These are phyloP conservation scores for Ogataea ganodermae DNA, from an alignment of 805 yeast genomes.

Conservation along the genomic window DNA sequence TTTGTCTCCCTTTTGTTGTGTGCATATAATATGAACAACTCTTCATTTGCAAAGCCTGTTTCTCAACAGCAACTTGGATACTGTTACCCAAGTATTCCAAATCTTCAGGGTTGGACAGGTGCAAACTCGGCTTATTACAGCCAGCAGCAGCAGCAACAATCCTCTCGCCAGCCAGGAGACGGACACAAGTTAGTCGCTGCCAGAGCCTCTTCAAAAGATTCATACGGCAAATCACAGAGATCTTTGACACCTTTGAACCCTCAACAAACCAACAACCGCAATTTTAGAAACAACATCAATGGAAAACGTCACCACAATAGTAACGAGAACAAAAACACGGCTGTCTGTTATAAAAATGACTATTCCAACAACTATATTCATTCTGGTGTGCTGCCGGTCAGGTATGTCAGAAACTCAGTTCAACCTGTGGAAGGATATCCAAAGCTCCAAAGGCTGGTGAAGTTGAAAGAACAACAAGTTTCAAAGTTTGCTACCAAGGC, in stretches of 20 bases:
- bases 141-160: slow-evolving; percentile 11
- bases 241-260: slow-evolving; percentile 15
- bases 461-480: slow-evolving; percentile 63
- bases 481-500: slow-evolving; percentile 56
- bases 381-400: slow-evolving; percentile 61
- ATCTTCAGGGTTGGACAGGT: slow-evolving; percentile 14
- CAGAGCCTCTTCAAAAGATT: slow-evolving; percentile 23
- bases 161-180: slow-evolving; percentile 22
- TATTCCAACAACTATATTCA: slow-evolving; percentile 70
- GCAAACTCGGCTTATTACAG: slow-evolving; percentile 4
- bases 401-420: slow-evolving; percentile 62
- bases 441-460: slow-evolving; percentile 66
- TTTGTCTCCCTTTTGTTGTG: background rate
- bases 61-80: slow-evolving; percentile 5
- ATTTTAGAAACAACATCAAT: slow-evolving; percentile 9
- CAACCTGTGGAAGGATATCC: slow-evolving; percentile 85
- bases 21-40: slow-evolving; percentile 12
- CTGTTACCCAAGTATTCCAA: slow-evolving; percentile 7
- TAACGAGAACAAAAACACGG: slow-evolving; percentile 12
- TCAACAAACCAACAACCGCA: slow-evolving; percentile 12
- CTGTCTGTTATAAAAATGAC: slow-evolving; percentile 56
- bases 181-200: slow-evolving; percentile 28
- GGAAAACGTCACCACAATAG: slow-evolving; percentile 15
- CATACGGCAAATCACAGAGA: slow-evolving; percentile 12
- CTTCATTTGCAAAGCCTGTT: slow-evolving; percentile 15